These are phyloP conservation scores for Priceomyces fermenticarens DNA, from an alignment of 805 yeast species.

Conservation along the genomic window DNA sequence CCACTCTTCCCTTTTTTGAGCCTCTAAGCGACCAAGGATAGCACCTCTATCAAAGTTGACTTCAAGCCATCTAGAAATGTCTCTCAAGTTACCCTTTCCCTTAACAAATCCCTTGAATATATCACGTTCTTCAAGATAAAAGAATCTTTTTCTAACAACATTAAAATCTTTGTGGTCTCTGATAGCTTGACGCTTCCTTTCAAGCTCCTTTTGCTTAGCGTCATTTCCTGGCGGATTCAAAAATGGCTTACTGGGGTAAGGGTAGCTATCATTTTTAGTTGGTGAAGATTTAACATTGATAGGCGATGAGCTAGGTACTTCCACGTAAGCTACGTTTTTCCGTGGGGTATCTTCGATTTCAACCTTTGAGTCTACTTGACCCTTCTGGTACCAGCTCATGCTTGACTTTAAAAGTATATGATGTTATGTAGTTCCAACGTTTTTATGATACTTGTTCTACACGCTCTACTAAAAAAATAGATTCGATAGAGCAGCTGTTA, in stretches of 20 bases:
- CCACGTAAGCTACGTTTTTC: constrained; percentile 21
- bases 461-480: too few relatives aligned
- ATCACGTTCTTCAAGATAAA: constrained; percentile 39
- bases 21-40: constrained; percentile 17
- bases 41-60: constrained; percentile 30
- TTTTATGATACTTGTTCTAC: too few relatives aligned
- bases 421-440: not conserved
- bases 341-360: constrained; percentile 17
- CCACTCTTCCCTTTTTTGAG: constrained; percentile 8
- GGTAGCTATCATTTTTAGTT: constrained; percentile 4
- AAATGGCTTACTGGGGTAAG: constrained; percentile 11
- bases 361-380: constrained; percentile 12
- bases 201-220: constrained; percentile 25
- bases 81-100: constrained; percentile 41
- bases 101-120: constrained; percentile 40
- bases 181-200: constrained; percentile 33
- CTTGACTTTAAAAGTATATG: not conserved
- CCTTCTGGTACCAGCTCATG: constrained; percentile 25
- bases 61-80: constrained; percentile 35
- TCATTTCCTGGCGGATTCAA: constrained; percentile 12
- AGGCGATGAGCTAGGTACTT: constrained; percentile 43
- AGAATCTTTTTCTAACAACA: constrained; percentile 31
- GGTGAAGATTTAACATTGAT: constrained; percentile 29
- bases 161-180: constrained; percentile 39
- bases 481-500: too few relatives aligned